phyloP scores from a whole-genome alignment of 371 early-diverging fungal genomes.

The Mortierella sp. region DNA sequence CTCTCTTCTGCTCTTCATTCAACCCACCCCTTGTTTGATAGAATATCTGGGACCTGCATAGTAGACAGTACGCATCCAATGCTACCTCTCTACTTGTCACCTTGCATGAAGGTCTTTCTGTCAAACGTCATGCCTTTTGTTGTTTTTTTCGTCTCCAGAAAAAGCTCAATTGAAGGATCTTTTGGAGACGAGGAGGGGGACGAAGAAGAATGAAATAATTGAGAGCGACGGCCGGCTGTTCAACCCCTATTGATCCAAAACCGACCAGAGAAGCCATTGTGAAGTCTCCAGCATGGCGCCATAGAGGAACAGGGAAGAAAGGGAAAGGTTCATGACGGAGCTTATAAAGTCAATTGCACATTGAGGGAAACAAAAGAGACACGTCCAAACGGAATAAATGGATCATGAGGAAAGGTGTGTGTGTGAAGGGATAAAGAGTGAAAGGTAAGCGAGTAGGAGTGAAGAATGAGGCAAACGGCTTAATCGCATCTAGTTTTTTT shows the following conservation, averaged over 20 bases:
- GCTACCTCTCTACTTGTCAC: background rate
- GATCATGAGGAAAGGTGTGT: background rate
- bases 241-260: too few relatives aligned
- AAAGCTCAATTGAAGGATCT: background rate
- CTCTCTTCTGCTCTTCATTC: background rate
- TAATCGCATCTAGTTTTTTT: background rate
- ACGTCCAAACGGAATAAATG: background rate
- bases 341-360: too few relatives aligned
- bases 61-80: background rate
- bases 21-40: background rate
- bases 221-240: constrained; percentile 4
- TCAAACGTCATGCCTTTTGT: background rate
- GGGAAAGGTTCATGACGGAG: too few relatives aligned
- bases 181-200: background rate
- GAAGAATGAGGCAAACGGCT: background rate
- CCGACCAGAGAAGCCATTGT: too few relatives aligned
- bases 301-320: too few relatives aligned
- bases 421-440: too few relatives aligned
- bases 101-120: background rate
- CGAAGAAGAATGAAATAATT: background rate
- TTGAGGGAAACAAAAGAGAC: too few relatives aligned
- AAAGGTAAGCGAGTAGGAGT: background rate
- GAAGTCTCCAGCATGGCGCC: too few relatives aligned
- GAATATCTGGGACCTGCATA: background rate
- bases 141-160: background rate